These are phyloP conservation scores for Gomphus bonarii DNA, from an alignment of 1,284 basidiomycete species.

Conservation along the genomic window DNA sequence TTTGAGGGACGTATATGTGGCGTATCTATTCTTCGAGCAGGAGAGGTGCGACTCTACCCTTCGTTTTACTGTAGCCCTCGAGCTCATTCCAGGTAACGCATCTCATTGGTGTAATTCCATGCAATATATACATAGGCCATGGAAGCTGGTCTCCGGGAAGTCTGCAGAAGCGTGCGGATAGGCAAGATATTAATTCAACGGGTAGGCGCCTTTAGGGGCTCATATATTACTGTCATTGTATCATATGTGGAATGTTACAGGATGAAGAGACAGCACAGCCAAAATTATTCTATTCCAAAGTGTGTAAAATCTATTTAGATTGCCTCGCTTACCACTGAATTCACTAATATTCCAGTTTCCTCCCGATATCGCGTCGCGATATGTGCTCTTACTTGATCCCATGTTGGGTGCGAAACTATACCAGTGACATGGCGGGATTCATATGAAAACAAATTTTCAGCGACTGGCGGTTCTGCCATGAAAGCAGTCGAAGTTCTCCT, in stretches of 20 bases:
- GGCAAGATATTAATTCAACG: slow-evolving; percentile 93
- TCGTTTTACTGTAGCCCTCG: background rate
- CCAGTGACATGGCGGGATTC: background rate
- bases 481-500: slow-evolving; percentile 94
- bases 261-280: slow-evolving; percentile 88
- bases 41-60: slow-evolving; percentile 44
- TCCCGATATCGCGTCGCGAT: slow-evolving; percentile 84
- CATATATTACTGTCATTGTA: background rate
- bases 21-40: slow-evolving; percentile 84
- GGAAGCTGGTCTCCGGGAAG: slow-evolving; percentile 90
- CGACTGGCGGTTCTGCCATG: slow-evolving; percentile 95
- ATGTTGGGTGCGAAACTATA: slow-evolving; percentile 74
- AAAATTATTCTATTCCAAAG: slow-evolving; percentile 86
- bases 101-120: background rate
- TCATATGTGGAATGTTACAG: slow-evolving; percentile 28
- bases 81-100: background rate
- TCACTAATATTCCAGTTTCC: slow-evolving; percentile 56
- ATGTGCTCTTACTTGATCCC: slow-evolving; percentile 91
- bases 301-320: slow-evolving; percentile 20
- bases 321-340: background rate
- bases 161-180: slow-evolving; percentile 85
- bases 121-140: slow-evolving; percentile 52
- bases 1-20: slow-evolving; percentile 94
- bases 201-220: slow-evolving; percentile 30
- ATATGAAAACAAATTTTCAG: slow-evolving; percentile 28